Conservation (phyloP, 441 rosid species). For the Mallotus japonicus region DNA sequence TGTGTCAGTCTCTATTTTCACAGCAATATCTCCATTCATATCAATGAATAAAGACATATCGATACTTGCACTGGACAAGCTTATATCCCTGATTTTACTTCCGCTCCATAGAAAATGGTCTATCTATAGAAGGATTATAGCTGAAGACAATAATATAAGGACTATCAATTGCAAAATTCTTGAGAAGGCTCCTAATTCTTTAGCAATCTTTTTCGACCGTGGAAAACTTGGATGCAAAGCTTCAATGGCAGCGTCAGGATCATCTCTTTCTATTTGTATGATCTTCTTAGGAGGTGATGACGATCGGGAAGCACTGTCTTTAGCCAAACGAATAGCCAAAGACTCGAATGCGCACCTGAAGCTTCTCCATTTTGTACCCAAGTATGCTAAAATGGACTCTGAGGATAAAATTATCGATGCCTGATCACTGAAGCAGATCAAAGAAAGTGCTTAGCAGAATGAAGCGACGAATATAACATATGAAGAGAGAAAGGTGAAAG, state of each 20-base stretch:
- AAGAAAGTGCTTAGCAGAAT: no score
- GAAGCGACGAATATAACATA: not conserved
- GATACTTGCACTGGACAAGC: constrained; percentile 34
- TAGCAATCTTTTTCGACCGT: constrained; percentile 48
- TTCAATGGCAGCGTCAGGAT: not conserved
- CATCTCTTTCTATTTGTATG: not conserved
- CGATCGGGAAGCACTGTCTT: constrained; percentile 8
- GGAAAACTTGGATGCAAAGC: constrained; percentile 17
- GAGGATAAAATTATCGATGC: not conserved
- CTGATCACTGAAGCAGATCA: not conserved
- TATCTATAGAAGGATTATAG: constrained; percentile 22
- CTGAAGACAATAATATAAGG: constrained; percentile 28
- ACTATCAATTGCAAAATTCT: constrained; percentile 34
- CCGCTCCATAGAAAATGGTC: constrained; percentile 42
- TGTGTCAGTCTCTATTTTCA: constrained; percentile 25
- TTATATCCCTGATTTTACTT: constrained; percentile 32
- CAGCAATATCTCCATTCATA: constrained; percentile 34
- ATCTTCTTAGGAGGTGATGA: constrained; percentile 4
- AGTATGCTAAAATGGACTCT: not conserved
- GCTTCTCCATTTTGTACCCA: not conserved
- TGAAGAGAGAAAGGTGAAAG: not conserved
- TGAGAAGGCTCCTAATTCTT: constrained; percentile 53
- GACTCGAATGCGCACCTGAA: not conserved
- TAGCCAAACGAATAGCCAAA: not conserved
- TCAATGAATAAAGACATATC: constrained; percentile 46